Percentiles rank a stretch among this genome's conserved stretches.
phyloP scores from a whole-genome alignment of 345 rosid genomes.

The Psidium friedrichsthalianum region DNA sequence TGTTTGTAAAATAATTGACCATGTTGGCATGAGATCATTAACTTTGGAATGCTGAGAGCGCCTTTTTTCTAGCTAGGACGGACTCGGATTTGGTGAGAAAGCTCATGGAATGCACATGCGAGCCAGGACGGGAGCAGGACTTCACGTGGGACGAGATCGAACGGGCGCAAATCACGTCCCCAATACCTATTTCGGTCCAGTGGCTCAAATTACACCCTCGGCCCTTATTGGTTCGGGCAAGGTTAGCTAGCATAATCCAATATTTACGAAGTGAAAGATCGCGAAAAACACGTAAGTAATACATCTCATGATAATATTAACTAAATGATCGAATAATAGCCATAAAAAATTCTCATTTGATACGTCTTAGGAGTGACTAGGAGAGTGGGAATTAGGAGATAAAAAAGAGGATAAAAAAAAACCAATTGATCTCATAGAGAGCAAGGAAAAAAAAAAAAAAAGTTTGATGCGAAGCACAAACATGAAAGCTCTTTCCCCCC shows the following conservation, averaged over 20 bases:
- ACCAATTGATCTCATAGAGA: background rate
- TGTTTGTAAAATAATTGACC: background rate
- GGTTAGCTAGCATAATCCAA: background rate
- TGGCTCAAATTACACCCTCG: background rate
- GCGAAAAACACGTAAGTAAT: background rate
- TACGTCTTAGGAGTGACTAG: background rate
- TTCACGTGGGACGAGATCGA: background rate
- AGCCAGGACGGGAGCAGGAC: background rate
- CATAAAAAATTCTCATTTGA: background rate
- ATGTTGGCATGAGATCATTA: background rate
- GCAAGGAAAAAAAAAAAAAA: background rate
- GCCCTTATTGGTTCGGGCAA: background rate
- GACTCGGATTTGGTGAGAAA: background rate
- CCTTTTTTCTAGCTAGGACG: background rate
- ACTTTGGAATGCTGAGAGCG: background rate
- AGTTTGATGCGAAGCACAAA: background rate
- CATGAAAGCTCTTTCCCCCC: slow-evolving; percentile 7
- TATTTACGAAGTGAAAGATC: background rate
- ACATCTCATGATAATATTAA: too few relatives aligned
- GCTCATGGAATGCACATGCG: background rate
- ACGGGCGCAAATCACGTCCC: background rate
- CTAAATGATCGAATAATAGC: background rate
- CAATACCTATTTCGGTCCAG: accelerated
- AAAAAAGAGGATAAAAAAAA: background rate
- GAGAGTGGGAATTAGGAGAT: background rate